Evolutionary conservation across 805 yeast species (phyloP).

Genomic region (Novakomyces olei): DNA sequence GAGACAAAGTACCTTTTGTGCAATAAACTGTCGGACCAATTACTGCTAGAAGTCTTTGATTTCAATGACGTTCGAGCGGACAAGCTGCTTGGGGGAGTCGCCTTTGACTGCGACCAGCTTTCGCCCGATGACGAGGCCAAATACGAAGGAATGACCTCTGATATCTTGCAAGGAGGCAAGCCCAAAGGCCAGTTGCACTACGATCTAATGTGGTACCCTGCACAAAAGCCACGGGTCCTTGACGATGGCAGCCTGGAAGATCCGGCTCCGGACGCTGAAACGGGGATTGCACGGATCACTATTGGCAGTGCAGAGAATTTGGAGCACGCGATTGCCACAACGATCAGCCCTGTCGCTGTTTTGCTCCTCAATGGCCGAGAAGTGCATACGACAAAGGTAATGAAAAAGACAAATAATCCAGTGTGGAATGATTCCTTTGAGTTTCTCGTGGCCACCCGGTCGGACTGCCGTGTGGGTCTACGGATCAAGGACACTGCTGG

Average conservation of each 20-base stretch:
- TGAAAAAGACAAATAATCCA: conserved; percentile 43
- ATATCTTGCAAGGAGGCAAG: conserved; percentile 28
- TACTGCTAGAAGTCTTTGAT: conserved; percentile 49
- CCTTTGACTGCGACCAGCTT: conserved; percentile 48
- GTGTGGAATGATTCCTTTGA: conserved; percentile 42
- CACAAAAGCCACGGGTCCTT: conserved; percentile 26
- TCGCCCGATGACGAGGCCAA: conserved; percentile 24
- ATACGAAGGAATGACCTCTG: too few species aligned
- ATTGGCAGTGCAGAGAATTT: conserved; percentile 38
- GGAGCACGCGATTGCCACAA: conserved; percentile 20
- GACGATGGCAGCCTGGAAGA: conserved; percentile 64
- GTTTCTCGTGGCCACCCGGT: conserved; percentile 48
- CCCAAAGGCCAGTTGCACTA: conserved; percentile 54
- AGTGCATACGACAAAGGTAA: conserved; percentile 33
- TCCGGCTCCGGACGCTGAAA: conserved; percentile 79
- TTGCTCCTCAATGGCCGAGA: conserved; percentile 40
- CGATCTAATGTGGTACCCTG: conserved; percentile 57
- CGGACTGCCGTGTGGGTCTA: conserved; percentile 45
- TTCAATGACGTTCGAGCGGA: conserved; percentile 61
- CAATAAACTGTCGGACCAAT: conserved; percentile 59
- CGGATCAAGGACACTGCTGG: conserved; percentile 41
- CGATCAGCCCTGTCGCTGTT: conserved; percentile 47
- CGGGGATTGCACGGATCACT: conserved; percentile 67
- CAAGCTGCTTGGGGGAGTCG: conserved; percentile 53
- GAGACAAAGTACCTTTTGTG: conserved; percentile 54